phyloP scores from a whole-genome alignment of 2,329 filamentous ascomycete genomes.

The Xylogone sp. region DNA sequence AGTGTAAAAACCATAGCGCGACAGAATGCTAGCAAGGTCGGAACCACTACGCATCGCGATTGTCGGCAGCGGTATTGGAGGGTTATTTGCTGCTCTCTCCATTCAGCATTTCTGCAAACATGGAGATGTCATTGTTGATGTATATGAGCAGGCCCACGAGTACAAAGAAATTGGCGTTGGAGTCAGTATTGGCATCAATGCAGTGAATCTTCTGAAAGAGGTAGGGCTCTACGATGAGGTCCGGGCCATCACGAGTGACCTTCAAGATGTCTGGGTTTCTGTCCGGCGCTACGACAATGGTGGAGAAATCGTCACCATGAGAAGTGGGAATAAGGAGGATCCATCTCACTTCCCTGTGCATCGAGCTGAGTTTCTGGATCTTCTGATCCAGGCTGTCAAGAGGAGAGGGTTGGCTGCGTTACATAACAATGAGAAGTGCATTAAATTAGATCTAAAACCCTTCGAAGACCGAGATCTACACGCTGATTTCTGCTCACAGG shows the following conservation, averaged over 20 bases:
- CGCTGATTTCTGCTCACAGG: neutral
- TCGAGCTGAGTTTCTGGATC: neutral
- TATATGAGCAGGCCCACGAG: conserved; percentile 32
- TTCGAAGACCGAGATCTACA: no score
- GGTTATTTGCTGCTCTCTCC: neutral
- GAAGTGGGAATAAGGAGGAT: neutral
- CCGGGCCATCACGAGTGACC: neutral
- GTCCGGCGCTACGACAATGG: neutral
- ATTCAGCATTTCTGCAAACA: neutral
- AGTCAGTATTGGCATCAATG: conserved; percentile 32
- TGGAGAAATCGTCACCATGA: neutral
- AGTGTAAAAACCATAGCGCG: no score
- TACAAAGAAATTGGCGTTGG: conserved; percentile 33
- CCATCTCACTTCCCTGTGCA: neutral
- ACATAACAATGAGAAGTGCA: neutral
- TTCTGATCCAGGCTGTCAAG: neutral
- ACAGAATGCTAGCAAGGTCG: no score
- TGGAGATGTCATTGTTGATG: conserved; percentile 19
- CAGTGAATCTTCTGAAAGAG: conserved; percentile 23
- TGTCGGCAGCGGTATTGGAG: neutral
- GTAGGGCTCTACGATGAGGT: neutral
- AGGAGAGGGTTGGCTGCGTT: neutral
- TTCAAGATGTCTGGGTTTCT: neutral
- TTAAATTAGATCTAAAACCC: no score
- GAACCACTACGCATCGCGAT: neutral